Conservation (phyloP, 2,329 filamentous ascomycete species). For the Phialocephala sp. region DNA sequence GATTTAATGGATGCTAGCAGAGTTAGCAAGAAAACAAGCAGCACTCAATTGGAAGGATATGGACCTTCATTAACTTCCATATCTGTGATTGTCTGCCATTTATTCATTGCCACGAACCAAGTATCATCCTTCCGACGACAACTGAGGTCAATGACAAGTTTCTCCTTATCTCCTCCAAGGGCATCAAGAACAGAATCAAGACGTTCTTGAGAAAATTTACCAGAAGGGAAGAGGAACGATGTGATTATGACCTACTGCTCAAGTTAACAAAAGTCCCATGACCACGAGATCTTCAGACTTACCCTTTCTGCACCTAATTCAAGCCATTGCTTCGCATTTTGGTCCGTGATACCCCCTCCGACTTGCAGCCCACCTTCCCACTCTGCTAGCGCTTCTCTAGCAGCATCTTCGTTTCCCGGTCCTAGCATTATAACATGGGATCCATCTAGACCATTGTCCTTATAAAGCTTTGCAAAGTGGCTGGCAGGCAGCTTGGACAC, state of each 20-base stretch:
- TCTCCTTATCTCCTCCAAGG: conserved; percentile 75
- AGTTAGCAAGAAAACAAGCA: conserved; percentile 20
- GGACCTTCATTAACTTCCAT: conserved; percentile 89
- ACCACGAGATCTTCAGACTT: conserved; percentile 31
- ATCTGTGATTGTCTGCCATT: conserved; percentile 97
- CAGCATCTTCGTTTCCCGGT: conserved; percentile 81
- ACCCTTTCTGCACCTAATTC: conserved; percentile 89
- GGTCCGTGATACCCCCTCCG: conserved; percentile 89
- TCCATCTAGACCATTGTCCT: conserved; percentile 72
- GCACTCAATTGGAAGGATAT: background rate
- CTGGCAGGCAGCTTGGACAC: conserved; percentile 82
- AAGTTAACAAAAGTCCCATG: conserved; percentile 24
- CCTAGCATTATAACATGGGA: conserved; percentile 98
- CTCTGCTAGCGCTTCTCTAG: conserved; percentile 73
- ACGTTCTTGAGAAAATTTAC: conserved; percentile 77
- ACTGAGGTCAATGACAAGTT: conserved; percentile 93
- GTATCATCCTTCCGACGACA: conserved; percentile 75
- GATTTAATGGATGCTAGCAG: conserved; percentile 74
- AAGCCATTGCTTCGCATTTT: conserved; percentile 87
- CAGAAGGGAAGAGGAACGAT: conserved; percentile 88
- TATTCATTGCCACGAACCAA: conserved; percentile 99
- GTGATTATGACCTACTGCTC: conserved; percentile 87
- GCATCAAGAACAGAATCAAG: conserved; percentile 75
- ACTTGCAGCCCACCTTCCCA: conserved; percentile 88
- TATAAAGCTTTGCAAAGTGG: conserved; percentile 84